Conservation (phyloP, 495 filamentous ascomycete genomes). For the Penicillium antarcticum region DNA sequence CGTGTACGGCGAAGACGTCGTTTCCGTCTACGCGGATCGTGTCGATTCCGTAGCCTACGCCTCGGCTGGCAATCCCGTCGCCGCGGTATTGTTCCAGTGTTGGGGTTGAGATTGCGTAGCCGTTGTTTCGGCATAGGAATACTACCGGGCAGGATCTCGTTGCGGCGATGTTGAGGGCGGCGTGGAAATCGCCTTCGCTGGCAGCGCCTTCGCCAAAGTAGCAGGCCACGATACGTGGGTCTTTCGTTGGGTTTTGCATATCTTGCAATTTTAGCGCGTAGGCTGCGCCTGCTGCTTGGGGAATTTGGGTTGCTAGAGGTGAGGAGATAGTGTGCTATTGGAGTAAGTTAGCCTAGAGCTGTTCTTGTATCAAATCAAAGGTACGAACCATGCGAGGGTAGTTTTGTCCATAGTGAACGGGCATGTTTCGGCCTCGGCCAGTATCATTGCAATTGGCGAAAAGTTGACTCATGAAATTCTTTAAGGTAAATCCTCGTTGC, state of each 20-base stretch:
- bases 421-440: conserved; percentile 92
- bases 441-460: conserved; percentile 84
- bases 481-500: conserved; percentile 82
- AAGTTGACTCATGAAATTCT: conserved; percentile 91
- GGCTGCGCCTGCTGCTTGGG: conserved; percentile 88
- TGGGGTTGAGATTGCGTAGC: conserved; percentile 92
- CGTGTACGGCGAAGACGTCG: conserved; percentile 90
- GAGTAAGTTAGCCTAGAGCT: not conserved
- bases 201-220: conserved; percentile 99
- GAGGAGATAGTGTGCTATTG: conserved; percentile 87
- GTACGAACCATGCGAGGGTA: conserved; percentile 72
- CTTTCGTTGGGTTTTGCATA: conserved; percentile 62
- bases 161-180: conserved; percentile 92
- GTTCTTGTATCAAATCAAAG: not conserved
- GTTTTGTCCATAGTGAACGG: conserved; percentile 87
- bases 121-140: conserved; percentile 97
- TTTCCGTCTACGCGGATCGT: conserved; percentile 97
- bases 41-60: conserved; percentile 95
- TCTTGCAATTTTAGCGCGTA: conserved; percentile 90
- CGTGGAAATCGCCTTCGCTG: conserved; percentile 96
- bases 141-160: conserved; percentile 87
- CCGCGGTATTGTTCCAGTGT: conserved; percentile 96
- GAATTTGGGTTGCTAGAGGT: conserved; percentile 90
- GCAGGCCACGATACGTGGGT: conserved; percentile 73
- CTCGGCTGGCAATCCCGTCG: conserved; percentile 92